phyloP scores from a whole-genome alignment of 495 filamentous ascomycete species.

The Xylaria castorea region DNA sequence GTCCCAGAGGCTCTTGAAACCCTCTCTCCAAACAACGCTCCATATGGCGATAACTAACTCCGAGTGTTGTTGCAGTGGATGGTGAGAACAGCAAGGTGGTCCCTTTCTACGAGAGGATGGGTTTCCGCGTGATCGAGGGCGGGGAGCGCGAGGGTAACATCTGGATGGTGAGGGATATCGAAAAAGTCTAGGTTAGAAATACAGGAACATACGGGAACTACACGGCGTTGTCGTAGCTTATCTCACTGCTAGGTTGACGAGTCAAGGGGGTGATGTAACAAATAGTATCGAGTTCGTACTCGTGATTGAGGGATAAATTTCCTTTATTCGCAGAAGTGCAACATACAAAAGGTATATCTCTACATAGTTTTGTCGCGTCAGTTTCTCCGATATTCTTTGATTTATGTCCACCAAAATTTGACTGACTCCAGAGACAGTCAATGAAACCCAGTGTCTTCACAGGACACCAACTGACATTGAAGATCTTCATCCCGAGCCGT shows the following conservation, averaged over 20 bases:
- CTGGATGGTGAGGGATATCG: conserved; percentile 46
- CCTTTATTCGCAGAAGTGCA: background rate
- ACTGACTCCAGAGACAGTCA: conserved; percentile 4
- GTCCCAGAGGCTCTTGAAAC: no score
- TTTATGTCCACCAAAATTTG: conserved; percentile 15
- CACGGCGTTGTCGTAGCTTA: background rate
- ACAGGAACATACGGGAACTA: background rate
- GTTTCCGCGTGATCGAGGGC: conserved; percentile 45
- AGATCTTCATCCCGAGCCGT: conserved; percentile 1
- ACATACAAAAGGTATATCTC: conserved; percentile 23
- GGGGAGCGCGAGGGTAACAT: conserved; percentile 45
- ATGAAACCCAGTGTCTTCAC: background rate
- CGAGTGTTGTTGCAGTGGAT: no score
- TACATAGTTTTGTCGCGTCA: conserved; percentile 15
- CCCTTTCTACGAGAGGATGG: conserved; percentile 50
- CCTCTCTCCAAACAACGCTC: no score
- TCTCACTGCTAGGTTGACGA: background rate
- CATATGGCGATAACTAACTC: no score
- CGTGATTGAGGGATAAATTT: background rate
- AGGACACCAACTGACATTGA: background rate
- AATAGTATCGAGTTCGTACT: background rate
- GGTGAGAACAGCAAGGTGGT: conserved; percentile 54
- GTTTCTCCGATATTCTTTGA: conserved; percentile 12
- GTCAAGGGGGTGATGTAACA: background rate
- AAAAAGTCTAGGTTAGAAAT: background rate